Evolutionary conservation across 805 yeast species (phyloP), one percentile per base, ranked within the genome.

Genomic region (Nakazawaea wickerhamii): DNA sequence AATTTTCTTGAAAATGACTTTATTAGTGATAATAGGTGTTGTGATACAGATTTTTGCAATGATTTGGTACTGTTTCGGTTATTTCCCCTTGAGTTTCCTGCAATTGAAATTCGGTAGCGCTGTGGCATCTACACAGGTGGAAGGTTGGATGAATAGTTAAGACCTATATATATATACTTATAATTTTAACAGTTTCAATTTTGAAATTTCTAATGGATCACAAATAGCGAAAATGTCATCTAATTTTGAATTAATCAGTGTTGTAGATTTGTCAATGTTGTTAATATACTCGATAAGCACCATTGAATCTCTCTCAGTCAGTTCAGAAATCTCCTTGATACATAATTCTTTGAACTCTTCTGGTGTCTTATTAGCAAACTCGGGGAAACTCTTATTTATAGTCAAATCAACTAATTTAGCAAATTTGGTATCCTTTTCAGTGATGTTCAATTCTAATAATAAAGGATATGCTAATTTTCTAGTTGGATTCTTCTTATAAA

Each of bases 61-160:
- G 11, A 53, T 86, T 5, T 87, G 86, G 68, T 90, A 90, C 58
- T 79, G 88, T 0, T 71, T 90, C 18, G 84, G 95, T 50, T 90
- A 90, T 61, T 89, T 91, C 70, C 98, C 98, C 11, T 80, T 87
- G 63, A 97, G 97, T 7, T 80, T 87, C 4, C 80, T 81, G 45
- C 81, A 91, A 2, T 54, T 81, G 38, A 64, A 73, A 47, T 67
- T 79, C 59, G 71, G 82, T 1, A 67, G 78, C 13, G 63, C 76
- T 18, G 64, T 81, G 5, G 88, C 60, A 5, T 46, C 60, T 28
- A 41, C 37, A 13, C 60, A 55, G 26, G 58, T 55, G 4, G 58
- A 55, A 17, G 47, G 50, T 11, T 58, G 63, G 63, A 44, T 58
- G 13, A 49, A 53, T 27, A 41, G 43, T 21, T 55, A 21, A 17